Conservation (phyloP, 78 protist genomes). For the Polysphondylium violaceum region DNA sequence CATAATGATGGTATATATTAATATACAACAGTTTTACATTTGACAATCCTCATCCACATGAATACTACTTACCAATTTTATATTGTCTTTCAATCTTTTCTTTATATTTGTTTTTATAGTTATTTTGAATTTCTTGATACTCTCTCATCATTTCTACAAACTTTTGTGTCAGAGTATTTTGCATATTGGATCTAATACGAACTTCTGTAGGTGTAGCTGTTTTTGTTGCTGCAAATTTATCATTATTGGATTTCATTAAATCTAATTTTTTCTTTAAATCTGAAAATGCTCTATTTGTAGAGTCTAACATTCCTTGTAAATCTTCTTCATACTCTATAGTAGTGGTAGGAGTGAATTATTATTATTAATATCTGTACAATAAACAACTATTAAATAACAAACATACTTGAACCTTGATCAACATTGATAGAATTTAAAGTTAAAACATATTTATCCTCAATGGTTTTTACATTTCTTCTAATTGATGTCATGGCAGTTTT, state of each 20-base stretch:
- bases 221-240: conserved; percentile 29
- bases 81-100: conserved; percentile 90
- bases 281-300: conserved; percentile 72
- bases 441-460: conserved; percentile 69
- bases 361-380: background rate
- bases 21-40: background rate
- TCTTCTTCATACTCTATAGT: conserved; percentile 71
- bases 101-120: conserved; percentile 80
- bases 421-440: conserved; percentile 76
- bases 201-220: conserved; percentile 58
- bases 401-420: conserved; percentile 82
- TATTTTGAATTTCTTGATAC: conserved; percentile 88
- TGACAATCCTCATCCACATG: background rate
- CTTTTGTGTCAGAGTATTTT: conserved; percentile 81
- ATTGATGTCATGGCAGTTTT: conserved; percentile 72
- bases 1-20: background rate
- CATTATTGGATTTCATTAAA: conserved; percentile 65
- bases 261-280: conserved; percentile 80
- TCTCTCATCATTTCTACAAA: conserved; percentile 89
- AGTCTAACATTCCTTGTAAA: conserved; percentile 71
- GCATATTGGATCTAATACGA: conserved; percentile 81
- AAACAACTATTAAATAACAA: background rate
- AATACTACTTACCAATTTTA: conserved; percentile 68
- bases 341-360: background rate
- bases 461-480: conserved; percentile 66